A percentile compares a stretch with the other conserved stretches of the same genome.
phyloP scores from a whole-genome alignment of 345 rosid species.

The Gossypium turneri region DNA sequence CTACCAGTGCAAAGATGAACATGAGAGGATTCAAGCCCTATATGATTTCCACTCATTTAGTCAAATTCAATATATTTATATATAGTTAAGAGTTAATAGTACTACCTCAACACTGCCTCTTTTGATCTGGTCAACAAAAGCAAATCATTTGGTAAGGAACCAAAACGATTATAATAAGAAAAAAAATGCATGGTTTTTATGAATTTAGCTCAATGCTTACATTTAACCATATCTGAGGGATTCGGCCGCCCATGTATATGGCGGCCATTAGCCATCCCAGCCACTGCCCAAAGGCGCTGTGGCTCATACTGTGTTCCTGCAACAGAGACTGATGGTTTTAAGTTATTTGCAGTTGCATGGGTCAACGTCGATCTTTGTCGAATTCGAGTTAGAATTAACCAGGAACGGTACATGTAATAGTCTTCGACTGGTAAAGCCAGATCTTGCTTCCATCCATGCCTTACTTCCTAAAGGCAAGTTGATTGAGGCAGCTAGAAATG shows the following conservation, averaged over 20 bases:
- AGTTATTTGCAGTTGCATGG: background rate
- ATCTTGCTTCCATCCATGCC: conserved; percentile 34
- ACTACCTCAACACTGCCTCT: conserved; percentile 93
- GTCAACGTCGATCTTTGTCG: background rate
- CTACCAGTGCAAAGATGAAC: conserved; percentile 79
- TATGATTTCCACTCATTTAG: background rate
- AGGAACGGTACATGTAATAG: conserved; percentile 39
- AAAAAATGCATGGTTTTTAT: background rate
- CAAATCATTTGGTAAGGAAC: conserved; percentile 19
- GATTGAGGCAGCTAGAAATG: conserved; percentile 68
- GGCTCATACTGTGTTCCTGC: conserved; percentile 55
- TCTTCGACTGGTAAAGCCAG: conserved; percentile 36
- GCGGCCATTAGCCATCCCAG: conserved; percentile 98
- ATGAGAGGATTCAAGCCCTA: conserved; percentile 94
- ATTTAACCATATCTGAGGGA: conserved; percentile 87
- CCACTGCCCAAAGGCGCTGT: conserved; percentile 73
- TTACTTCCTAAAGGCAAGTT: conserved; percentile 54
- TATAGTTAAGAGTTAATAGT: background rate
- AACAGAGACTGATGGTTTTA: background rate
- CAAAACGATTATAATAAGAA: background rate
- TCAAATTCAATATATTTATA: background rate
- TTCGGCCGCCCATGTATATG: conserved; percentile 92
- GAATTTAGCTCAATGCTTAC: conserved; percentile 27
- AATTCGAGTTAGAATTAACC: background rate
- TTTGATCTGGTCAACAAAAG: conserved; percentile 51